Evolutionary conservation across 805 yeast genomes (phyloP).

Genomic region (Starmera amethionina): DNA sequence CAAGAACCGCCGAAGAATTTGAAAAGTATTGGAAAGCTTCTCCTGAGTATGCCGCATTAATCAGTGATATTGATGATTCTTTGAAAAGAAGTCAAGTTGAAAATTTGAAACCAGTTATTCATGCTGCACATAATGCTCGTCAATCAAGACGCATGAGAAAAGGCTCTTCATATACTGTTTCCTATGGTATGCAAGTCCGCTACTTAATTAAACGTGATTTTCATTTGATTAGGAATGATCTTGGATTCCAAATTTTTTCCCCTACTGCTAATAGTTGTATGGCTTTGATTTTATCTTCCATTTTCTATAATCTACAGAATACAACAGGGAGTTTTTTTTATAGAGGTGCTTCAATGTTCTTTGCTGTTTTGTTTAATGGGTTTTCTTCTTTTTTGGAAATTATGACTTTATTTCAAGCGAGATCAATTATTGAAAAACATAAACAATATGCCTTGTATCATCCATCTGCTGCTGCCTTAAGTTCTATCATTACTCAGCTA

Average conservation of each 20-base stretch:
- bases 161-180: slow-evolving; percentile 35
- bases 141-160: slow-evolving; percentile 35
- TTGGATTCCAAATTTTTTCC: slow-evolving; percentile 32
- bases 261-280: slow-evolving; percentile 36
- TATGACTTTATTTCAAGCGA: slow-evolving; percentile 41
- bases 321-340: slow-evolving; percentile 36
- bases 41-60: slow-evolving; percentile 27
- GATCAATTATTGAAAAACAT: slow-evolving; percentile 52
- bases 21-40: slow-evolving; percentile 40
- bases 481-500: slow-evolving; percentile 39
- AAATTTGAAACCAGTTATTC: slow-evolving; percentile 22
- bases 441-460: slow-evolving; percentile 46
- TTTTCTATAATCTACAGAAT: slow-evolving; percentile 36
- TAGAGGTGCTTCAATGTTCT: slow-evolving; percentile 53
- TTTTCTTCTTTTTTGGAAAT: slow-evolving; percentile 47
- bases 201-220: slow-evolving; percentile 31
- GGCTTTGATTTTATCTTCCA: slow-evolving; percentile 43
- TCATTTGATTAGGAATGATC: slow-evolving; percentile 36
- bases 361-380: slow-evolving; percentile 50
- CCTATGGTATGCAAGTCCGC: slow-evolving; percentile 38
- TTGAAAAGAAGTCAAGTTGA: slow-evolving; percentile 24
- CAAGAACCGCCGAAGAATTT: slow-evolving; percentile 44
- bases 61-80: slow-evolving; percentile 35
- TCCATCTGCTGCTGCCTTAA: slow-evolving; percentile 51
- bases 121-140: slow-evolving; percentile 33